Percentiles rank a stretch among this genome's conserved stretches.
phyloP scores from a whole-genome alignment of 805 yeast species.

The Saccharomycopsis olivae region DNA sequence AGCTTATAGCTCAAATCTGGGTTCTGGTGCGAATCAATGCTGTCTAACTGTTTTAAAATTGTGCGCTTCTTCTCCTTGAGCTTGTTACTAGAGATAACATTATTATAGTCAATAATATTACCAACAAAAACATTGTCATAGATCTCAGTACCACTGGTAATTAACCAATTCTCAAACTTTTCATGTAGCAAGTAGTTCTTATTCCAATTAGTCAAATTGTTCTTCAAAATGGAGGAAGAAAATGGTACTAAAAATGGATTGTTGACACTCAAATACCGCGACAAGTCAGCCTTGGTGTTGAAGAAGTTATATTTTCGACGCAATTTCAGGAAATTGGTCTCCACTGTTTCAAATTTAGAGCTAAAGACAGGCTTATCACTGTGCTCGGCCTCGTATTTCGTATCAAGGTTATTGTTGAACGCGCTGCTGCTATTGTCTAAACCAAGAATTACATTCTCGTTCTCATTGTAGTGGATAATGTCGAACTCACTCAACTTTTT shows the following conservation, averaged over 20 bases:
- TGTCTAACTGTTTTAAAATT: conserved; percentile 2
- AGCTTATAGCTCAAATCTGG: conserved; percentile 1
- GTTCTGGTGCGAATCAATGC: neutral
- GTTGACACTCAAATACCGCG: conserved; percentile 6
- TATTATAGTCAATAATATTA: conserved; percentile 18
- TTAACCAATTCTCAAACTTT: conserved; percentile 19
- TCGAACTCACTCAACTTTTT: conserved; percentile 16
- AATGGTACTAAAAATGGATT: conserved; percentile 18
- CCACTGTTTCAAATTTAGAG: conserved; percentile 16
- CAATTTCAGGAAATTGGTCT: neutral
- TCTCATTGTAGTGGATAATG: conserved; percentile 16
- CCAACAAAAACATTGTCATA: conserved; percentile 17
- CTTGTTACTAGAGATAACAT: conserved; percentile 12
- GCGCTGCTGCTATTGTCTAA: neutral
- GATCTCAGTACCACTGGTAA: conserved; percentile 16
- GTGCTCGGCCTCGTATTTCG: neutral
- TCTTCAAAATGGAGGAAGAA: conserved; percentile 16
- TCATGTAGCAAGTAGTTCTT: conserved; percentile 19
- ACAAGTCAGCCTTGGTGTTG: conserved; percentile 9
- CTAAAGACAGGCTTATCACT: neutral
- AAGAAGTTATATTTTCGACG: conserved; percentile 3
- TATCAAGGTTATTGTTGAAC: neutral
- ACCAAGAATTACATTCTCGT: conserved; percentile 15
- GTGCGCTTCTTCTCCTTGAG: conserved; percentile 11
- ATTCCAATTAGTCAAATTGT: conserved; percentile 18